These are phyloP conservation scores for Primulina huaijiensis DNA, from an alignment of 257 asterid species.

Conservation along the genomic window DNA sequence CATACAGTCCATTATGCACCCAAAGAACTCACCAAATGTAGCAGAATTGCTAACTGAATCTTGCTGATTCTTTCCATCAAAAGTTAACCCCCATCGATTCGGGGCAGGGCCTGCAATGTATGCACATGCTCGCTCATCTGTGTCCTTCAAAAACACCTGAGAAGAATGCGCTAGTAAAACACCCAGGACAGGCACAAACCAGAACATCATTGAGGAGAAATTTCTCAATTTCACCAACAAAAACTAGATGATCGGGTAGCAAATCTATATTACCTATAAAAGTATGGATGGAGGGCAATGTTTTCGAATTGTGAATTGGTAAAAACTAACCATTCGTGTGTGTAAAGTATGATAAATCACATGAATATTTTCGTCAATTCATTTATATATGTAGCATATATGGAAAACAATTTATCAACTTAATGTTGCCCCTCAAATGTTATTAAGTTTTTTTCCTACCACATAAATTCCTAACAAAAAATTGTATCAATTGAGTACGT, in stretches of 20 bases:
- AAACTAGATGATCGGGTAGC: conserved; percentile 2
- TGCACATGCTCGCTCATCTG: conserved; percentile 99
- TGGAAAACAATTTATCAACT: no score
- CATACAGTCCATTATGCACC: background rate
- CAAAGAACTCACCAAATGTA: conserved; percentile 49
- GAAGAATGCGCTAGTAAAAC: conserved; percentile 28
- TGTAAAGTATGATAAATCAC: no score
- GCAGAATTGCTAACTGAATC: conserved; percentile 44
- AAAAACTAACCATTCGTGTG: no score
- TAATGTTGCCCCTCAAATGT: no score
- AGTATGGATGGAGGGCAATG: no score
- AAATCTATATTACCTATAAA: no score
- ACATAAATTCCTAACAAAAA: no score
- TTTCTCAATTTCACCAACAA: background rate
- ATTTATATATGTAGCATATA: no score
- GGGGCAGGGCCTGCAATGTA: conserved; percentile 99
- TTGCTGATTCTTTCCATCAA: conserved; percentile 76
- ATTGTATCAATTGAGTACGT: no score
- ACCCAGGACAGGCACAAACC: conserved; percentile 16
- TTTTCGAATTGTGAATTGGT: no score
- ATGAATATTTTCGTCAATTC: no score
- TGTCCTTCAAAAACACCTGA: conserved; percentile 93
- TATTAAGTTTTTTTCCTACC: no score
- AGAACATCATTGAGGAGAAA: background rate
- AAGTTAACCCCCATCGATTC: conserved; percentile 94